Base-by-base conservation (phyloP, 208 protist species). In the Phytomonas francai region DNA sequence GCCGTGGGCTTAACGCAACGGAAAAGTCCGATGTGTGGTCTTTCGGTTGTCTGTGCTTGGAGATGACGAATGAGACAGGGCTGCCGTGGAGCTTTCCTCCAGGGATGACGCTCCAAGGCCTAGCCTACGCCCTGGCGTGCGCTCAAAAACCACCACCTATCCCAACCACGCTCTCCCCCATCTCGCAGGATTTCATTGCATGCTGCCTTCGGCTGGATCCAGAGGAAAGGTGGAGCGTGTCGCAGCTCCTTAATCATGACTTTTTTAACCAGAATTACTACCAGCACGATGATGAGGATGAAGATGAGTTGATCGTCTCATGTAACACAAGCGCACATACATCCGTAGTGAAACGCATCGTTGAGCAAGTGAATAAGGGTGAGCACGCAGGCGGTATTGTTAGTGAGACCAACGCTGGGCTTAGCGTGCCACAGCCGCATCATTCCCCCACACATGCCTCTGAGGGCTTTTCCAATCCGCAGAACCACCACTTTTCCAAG, bases 21-120 rank as follows among this genome's bases (percentile, higher is more conserved):
- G 79, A 76, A 32, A 88, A 89, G 73, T 89, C 85, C 36, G 89
- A 94, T 65, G 81, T 94, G 19, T 94, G 89, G 89, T 32, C 80
- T 33, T 89, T 85, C 66, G 89, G 89, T 51, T 94, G 89, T 64
- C 71, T 92, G 30, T 90, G 83, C 65, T 72, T 92, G 29, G 86
- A 94, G 72, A 94, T 94, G 86, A 83, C 78, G 39, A 91, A 88
- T 66, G 71, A 80, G 8, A 83, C 76, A 3, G 85, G 84, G 31
- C 36, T 89, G 19, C 84, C 84, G 61, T 91, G 87, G 83, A 71
- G 32, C 63, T 91, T 93, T 66, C 77, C 75, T n/a, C 36, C 77
- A 1, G 65, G 66, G 63, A 84, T 76, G 61, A 87, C 77, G 54
- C 68, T 87, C 4, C 82, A 87, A 36, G 84, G 82, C 33, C 63